Evolutionary conservation across 106 monocot genomes (phyloP), one percentile per base, ranked within the genome.

Genomic region (Triglochin maritima): DNA sequence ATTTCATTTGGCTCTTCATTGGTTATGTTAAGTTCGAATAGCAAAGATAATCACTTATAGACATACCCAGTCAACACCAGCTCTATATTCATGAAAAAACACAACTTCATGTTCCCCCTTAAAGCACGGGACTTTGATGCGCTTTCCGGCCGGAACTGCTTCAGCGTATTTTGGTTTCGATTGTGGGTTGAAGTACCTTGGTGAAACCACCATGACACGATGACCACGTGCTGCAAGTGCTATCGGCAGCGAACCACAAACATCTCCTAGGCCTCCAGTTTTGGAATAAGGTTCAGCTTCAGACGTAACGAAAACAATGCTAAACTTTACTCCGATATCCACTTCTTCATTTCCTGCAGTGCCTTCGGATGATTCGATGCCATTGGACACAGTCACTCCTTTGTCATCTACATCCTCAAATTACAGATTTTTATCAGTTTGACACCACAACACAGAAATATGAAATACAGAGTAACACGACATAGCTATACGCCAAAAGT

Each of bases 121-220:
- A 65, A 87, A 94, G 71, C 94, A 94, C 52, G 69, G 50, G 49
- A 87, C 44, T 67, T 81, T 87, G 57, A 82, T 85, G 43, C 77
- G 79, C 8, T 47, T 62, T 10, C 67, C 80, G 49, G 73, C 47
- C 49, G 86, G 79, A 60, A 65, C 13, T 44, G 82, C 81, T 56
- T 57, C 47, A 8, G 76, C 74, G 72, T 69, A 81, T 11, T 73
- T 77, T 50, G 74, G 64, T 54, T 89, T 57, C 13, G 76, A 80
- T 8, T 42, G 54, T 16, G 89, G 84, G 77, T 89, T 81, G 15
- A 89, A 56, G 66, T 94, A 94, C 72, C 89, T 86, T 12, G 93
- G 93, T 65, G 79, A 79, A 17, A 94, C 70, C 43, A 94, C 94
- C 94, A 94, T 94, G 43, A 94, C 94, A 57, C 94, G 89, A 69